A percentile compares a stretch with the other conserved stretches of the same genome.
Conservation (phyloP, 1,139 yeast genomes). For the Kodamaea anthophila region DNA sequence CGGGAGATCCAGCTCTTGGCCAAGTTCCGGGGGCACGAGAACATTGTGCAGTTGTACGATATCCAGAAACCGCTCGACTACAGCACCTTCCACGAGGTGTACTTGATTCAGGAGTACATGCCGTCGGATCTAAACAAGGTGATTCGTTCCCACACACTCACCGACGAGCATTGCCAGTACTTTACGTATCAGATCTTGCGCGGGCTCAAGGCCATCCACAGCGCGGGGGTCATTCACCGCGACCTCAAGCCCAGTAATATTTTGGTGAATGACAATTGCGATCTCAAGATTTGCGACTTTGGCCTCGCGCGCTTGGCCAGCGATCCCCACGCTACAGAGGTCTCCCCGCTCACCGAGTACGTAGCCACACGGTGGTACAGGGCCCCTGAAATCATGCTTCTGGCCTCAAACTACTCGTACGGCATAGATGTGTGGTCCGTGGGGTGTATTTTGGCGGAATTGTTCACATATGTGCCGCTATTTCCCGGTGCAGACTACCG, state of each 20-base stretch:
- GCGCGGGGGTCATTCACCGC: constrained; percentile 95
- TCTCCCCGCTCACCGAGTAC: constrained; percentile 56
- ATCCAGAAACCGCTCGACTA: constrained; percentile 32
- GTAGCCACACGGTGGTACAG: constrained; percentile 80
- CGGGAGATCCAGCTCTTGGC: constrained; percentile 34
- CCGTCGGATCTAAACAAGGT: constrained; percentile 61
- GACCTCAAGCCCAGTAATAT: constrained; percentile 93
- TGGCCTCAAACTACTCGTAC: constrained; percentile 61
- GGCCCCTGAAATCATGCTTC: constrained; percentile 74
- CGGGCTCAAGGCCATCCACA: constrained; percentile 91
- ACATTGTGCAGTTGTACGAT: constrained; percentile 33
- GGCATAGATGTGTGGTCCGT: constrained; percentile 78
- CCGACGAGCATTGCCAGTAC: constrained; percentile 65
- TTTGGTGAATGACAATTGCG: constrained; percentile 91
- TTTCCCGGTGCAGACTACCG: constrained; percentile 79
- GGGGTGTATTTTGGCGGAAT: constrained; percentile 70
- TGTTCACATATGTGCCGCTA: constrained; percentile 54
- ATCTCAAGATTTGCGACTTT: constrained; percentile 92
- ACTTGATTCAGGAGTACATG: constrained; percentile 67
- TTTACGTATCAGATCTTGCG: constrained; percentile 82
- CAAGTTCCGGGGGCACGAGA: constrained; percentile 35
- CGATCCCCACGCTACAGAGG: constrained; percentile 21
- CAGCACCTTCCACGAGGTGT: constrained; percentile 54
- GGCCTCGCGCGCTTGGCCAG: constrained; percentile 50
- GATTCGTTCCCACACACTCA: constrained; percentile 45